Conservation (phyloP, 305 asterid species). For the Petunia hybrid region DNA sequence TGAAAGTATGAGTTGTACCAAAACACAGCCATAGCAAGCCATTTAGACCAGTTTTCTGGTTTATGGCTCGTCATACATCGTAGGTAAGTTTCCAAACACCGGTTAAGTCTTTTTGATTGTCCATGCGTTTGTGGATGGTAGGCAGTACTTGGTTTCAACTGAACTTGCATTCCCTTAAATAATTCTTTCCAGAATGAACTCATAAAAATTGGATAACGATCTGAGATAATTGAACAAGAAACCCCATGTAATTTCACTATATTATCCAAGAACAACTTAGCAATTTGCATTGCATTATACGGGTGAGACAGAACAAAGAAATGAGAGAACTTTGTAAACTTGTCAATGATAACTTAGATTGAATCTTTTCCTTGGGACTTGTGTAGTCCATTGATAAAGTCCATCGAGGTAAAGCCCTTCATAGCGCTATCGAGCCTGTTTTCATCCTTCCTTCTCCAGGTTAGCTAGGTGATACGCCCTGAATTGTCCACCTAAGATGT, state of each 20-base stretch:
- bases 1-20: not conserved
- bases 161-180: not conserved
- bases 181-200: not conserved
- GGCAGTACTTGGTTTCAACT: not conserved
- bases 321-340: not conserved
- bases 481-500: too few relatives aligned
- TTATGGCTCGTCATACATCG: not conserved
- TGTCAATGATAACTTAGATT: not conserved
- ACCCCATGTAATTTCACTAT: not conserved
- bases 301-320: not conserved
- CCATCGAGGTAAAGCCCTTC: not conserved
- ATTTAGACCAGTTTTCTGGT: not conserved
- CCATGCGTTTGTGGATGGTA: not conserved
- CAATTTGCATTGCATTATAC: not conserved
- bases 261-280: not conserved
- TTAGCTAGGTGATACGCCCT: too few relatives aligned
- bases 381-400: not conserved
- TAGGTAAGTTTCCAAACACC: not conserved
- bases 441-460: too few relatives aligned
- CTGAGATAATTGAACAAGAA: not conserved
- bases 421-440: too few relatives aligned
- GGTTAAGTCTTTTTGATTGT: not conserved
- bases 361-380: not conserved
- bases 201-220: not conserved
- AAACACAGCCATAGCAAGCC: not conserved